A percentile compares a stretch with the other conserved stretches of the same genome.
Evolutionary conservation across 805 yeast genomes (phyloP).

Genomic region (Wickerhamomyces queroliae): DNA sequence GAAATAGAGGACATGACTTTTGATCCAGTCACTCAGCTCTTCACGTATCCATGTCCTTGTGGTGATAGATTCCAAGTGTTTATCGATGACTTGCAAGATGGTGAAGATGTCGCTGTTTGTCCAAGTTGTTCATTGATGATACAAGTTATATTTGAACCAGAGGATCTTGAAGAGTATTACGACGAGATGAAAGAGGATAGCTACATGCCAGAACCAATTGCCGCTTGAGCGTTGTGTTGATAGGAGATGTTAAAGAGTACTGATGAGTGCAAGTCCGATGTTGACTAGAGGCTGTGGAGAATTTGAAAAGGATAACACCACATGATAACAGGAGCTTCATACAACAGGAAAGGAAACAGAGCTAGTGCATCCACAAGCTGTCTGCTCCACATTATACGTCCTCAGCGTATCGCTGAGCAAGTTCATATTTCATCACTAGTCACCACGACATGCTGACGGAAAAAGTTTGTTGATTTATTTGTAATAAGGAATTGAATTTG

Average conservation of each 20-base stretch:
- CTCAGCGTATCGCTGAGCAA: no score
- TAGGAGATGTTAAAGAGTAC: no score
- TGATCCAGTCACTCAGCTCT: constrained; percentile 74
- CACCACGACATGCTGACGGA: no score
- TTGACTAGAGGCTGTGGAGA: no score
- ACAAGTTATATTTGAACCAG: constrained; percentile 78
- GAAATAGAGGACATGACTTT: constrained; percentile 96
- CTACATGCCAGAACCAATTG: constrained; percentile 13
- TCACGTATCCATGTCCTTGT: constrained; percentile 97
- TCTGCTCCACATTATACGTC: no score
- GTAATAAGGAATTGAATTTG: no score
- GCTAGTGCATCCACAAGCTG: no score
- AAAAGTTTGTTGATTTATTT: no score
- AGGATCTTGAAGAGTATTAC: constrained; percentile 37
- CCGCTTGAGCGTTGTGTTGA: constrained; percentile 9
- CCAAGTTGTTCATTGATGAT: constrained; percentile 95
- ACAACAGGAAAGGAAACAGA: neutral
- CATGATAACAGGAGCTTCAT: neutral
- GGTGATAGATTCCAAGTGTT: constrained; percentile 90
- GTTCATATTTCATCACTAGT: no score
- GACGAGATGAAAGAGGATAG: constrained; percentile 26
- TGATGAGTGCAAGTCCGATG: no score
- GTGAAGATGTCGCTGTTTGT: constrained; percentile 92
- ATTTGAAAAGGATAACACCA: no score
- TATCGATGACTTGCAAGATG: constrained; percentile 81